These are phyloP conservation scores for Camelina sativa DNA, from an alignment of 345 rosid species.

Conservation along the genomic window DNA sequence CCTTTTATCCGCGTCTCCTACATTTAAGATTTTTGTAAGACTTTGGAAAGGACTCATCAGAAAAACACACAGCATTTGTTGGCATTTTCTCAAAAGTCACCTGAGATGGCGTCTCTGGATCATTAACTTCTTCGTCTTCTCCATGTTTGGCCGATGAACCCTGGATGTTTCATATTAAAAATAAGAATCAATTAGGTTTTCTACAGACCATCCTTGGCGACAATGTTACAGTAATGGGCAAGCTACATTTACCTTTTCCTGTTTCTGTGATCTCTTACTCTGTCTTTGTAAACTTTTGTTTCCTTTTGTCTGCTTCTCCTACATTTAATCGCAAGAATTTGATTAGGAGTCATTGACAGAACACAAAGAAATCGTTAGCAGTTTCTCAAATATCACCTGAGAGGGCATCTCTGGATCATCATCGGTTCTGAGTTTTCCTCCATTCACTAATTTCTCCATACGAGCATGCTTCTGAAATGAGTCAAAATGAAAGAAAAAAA, in stretches of 20 bases:
- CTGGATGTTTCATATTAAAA: conserved; percentile 20
- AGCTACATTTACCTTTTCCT: conserved; percentile 33
- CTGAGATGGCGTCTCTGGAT: conserved; percentile 23
- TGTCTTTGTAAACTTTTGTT: conserved; percentile 32
- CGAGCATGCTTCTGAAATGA: conserved; percentile 40
- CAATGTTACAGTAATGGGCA: conserved; percentile 2
- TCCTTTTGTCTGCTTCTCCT: conserved; percentile 22
- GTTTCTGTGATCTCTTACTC: conserved; percentile 25
- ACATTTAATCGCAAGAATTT: conserved; percentile 9
- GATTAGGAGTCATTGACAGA: conserved; percentile 13
- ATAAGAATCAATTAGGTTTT: conserved; percentile 12
- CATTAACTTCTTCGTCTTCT: conserved; percentile 9
- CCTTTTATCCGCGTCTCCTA: conserved; percentile 32
- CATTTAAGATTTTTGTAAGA: conserved; percentile 6
- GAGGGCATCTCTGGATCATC: conserved; percentile 14
- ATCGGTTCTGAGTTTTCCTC: conserved; percentile 1
- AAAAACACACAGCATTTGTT: conserved; percentile 20
- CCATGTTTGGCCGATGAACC: conserved; percentile 1
- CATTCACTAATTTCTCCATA: conserved; percentile 22
- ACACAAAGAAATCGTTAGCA: conserved; percentile 3
- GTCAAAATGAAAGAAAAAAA: not conserved
- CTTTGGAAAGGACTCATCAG: not conserved
- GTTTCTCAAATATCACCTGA: conserved; percentile 30
- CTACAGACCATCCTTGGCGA: conserved; percentile 1
- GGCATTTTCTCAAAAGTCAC: not conserved